Percentiles rank a stretch among this genome's conserved stretches.
Conservation (phyloP, 352 stramenopile genomes). For the Peronosclerospora sorghi region DNA sequence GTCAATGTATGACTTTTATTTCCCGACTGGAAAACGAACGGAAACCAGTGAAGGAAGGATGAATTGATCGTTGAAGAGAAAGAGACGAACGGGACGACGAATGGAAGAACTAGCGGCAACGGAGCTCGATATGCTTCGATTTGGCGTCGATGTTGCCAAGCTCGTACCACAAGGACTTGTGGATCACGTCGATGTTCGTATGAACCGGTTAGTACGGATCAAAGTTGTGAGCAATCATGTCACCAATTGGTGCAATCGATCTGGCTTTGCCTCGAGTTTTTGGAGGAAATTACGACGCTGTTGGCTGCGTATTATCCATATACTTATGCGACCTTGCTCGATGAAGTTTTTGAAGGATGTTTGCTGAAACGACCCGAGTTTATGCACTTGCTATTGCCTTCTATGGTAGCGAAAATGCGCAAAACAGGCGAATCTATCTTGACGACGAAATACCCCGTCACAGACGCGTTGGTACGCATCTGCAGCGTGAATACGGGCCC, state of each 20-base stretch:
- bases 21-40: slow-evolving; percentile 15
- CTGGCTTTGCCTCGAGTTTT: slow-evolving; percentile 60
- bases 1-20: slow-evolving; percentile 61
- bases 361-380: slow-evolving; percentile 72
- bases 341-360: slow-evolving; percentile 66
- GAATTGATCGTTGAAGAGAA: slow-evolving; percentile 35
- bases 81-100: slow-evolving; percentile 20
- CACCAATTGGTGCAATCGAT: slow-evolving; percentile 52
- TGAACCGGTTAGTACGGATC: slow-evolving; percentile 36
- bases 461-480: slow-evolving; percentile 44
- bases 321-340: slow-evolving; percentile 66
- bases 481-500: slow-evolving; percentile 16
- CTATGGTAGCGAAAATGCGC: slow-evolving; percentile 63
- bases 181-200: slow-evolving; percentile 61
- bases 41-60: slow-evolving; percentile 8
- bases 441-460: slow-evolving; percentile 50
- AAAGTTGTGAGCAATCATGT: slow-evolving; percentile 56
- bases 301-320: slow-evolving; percentile 78
- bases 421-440: slow-evolving; percentile 53
- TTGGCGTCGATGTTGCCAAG: slow-evolving; percentile 63
- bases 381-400: slow-evolving; percentile 42
- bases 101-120: slow-evolving; percentile 6
- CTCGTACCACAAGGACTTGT: slow-evolving; percentile 77
- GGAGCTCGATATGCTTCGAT: slow-evolving; percentile 45
- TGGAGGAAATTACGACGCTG: slow-evolving; percentile 56